These are phyloP conservation scores for Podospora australis DNA, from an alignment of 495 filamentous ascomycete genomes.

Conservation along the genomic window DNA sequence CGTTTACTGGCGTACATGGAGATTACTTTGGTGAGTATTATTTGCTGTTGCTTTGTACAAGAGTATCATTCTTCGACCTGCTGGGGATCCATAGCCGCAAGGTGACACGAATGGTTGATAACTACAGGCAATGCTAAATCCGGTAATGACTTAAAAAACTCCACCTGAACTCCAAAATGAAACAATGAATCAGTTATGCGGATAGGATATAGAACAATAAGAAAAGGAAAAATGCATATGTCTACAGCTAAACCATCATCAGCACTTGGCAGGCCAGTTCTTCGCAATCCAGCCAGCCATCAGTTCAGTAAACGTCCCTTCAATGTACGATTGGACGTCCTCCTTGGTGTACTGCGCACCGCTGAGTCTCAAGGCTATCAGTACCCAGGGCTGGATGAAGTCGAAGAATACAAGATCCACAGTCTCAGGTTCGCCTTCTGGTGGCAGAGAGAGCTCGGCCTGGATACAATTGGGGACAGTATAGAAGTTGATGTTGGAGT, in stretches of 20 bases:
- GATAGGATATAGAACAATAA: neutral
- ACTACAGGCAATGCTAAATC: no score
- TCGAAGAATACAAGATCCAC: conserved; percentile 89
- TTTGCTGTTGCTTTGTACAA: no score
- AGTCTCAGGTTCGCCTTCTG: conserved; percentile 48
- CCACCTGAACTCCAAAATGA: neutral
- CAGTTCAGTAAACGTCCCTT: conserved; percentile 64
- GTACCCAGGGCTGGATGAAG: conserved; percentile 76
- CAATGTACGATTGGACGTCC: conserved; percentile 60
- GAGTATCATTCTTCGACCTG: no score
- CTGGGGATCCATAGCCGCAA: no score
- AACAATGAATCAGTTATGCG: neutral
- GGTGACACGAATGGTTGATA: no score
- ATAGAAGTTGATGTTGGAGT: conserved; percentile 67
- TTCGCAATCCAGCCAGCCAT: conserved; percentile 71
- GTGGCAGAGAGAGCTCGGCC: conserved; percentile 50
- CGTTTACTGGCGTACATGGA: conserved; percentile 12
- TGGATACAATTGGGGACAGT: conserved; percentile 77
- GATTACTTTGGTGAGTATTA: neutral
- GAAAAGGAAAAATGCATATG: no score
- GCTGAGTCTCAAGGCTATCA: conserved; percentile 62
- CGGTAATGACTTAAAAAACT: no score
- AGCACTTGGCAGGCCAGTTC: conserved; percentile 62
- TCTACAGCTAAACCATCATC: neutral
- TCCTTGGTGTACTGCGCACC: conserved; percentile 53